A percentile compares a stretch with the other conserved stretches of the same genome.
Evolutionary conservation across 164 flowering plant genomes (phyloP).

Genomic region (Houttuynia cordata): DNA sequence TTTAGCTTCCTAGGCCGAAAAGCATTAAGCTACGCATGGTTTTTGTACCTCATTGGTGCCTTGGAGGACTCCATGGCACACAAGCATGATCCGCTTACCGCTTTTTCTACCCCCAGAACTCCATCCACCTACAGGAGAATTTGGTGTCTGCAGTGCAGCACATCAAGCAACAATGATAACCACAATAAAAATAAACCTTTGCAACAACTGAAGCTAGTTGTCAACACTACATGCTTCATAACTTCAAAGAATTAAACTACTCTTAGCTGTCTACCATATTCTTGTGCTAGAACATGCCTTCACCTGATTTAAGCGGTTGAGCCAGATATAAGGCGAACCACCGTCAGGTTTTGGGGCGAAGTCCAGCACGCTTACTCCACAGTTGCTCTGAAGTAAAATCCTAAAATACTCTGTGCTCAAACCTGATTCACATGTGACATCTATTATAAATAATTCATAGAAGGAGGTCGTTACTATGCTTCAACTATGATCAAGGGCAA

Average conservation of each 20-base stretch:
- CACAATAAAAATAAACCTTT: too few species aligned
- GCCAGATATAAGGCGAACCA: constrained; percentile 57
- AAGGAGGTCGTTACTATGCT: neutral
- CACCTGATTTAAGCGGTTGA: constrained; percentile 93
- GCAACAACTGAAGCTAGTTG: too few species aligned
- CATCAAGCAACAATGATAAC: neutral
- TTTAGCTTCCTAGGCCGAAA: too few species aligned
- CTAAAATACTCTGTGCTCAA: constrained; percentile 81
- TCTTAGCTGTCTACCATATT: neutral
- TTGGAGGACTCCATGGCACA: constrained; percentile 51
- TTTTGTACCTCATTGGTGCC: constrained; percentile 38
- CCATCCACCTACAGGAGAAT: constrained; percentile 60
- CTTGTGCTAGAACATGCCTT: neutral
- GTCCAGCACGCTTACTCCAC: constrained; percentile 90
- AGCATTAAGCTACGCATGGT: neutral
- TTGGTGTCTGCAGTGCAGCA: constrained; percentile 63
- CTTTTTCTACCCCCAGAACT: constrained; percentile 76
- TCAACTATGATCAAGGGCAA: neutral
- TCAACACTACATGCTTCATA: neutral
- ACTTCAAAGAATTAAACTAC: neutral
- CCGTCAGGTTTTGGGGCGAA: constrained; percentile 61
- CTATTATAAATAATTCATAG: neutral
- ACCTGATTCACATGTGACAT: constrained; percentile 29
- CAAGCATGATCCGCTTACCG: constrained; percentile 57
- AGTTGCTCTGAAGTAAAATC: constrained; percentile 84